These are phyloP conservation scores for Paramarasmius palmivorus DNA, from an alignment of 1,284 basidiomycete genomes.

Conservation along the genomic window DNA sequence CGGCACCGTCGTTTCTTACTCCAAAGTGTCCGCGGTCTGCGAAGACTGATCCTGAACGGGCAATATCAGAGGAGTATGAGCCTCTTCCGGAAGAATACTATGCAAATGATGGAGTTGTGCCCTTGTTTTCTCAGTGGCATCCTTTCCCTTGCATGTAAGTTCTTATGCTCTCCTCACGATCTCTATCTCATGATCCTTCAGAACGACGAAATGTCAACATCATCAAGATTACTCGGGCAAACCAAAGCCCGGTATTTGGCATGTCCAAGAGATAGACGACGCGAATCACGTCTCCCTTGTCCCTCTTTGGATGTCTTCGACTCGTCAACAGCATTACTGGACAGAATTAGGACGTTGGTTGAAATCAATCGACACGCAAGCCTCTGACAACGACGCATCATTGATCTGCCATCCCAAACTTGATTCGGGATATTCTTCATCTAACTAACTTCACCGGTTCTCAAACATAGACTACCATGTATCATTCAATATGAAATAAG, in stretches of 20 bases:
- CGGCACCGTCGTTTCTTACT: slow-evolving; percentile 35
- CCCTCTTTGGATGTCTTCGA: slow-evolving; percentile 37
- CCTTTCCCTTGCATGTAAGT: slow-evolving; percentile 44
- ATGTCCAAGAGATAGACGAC: slow-evolving; percentile 37
- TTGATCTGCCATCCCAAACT: not conserved
- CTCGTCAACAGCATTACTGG: slow-evolving; percentile 42
- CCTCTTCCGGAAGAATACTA: slow-evolving; percentile 27
- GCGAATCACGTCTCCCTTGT: slow-evolving; percentile 42
- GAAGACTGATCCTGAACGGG: slow-evolving; percentile 1
- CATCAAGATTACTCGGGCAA: slow-evolving; percentile 9
- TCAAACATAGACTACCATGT: no score
- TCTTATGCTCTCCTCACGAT: slow-evolving; percentile 4
- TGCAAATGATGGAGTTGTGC: slow-evolving; percentile 51
- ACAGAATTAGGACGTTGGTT: slow-evolving; percentile 39
- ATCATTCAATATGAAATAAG: no score
- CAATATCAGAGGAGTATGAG: not conserved
- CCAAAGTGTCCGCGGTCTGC: slow-evolving; percentile 1
- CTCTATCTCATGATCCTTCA: slow-evolving; percentile 5
- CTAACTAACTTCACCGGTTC: no score
- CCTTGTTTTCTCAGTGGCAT: slow-evolving; percentile 56
- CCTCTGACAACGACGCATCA: not conserved
- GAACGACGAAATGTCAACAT: slow-evolving; percentile 21
- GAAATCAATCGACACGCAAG: slow-evolving; percentile 25
- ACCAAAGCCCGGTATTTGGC: slow-evolving; percentile 41
- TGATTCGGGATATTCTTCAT: not conserved